Evolutionary conservation across 306 rosid species (phyloP).

Genomic region (Cucurbita maxima): DNA sequence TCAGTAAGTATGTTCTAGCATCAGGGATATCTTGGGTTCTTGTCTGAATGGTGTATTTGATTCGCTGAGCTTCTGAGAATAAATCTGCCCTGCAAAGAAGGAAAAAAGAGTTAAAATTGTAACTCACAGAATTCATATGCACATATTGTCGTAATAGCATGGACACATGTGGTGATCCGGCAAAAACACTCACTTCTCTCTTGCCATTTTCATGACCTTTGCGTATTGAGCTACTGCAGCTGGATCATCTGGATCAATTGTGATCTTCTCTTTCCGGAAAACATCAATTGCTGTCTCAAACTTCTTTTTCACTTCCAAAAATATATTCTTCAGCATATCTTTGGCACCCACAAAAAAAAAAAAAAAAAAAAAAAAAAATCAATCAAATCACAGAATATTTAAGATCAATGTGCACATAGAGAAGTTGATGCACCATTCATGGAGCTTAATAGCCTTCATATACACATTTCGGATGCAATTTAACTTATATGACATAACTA

Average conservation of each 20-base stretch:
- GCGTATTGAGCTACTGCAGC: slow-evolving; percentile 81
- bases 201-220: slow-evolving; percentile 64
- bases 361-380: slow-evolving; percentile 8
- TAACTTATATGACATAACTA: neutral
- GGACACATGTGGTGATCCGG: neutral
- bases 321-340: slow-evolving; percentile 83
- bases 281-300: slow-evolving; percentile 64
- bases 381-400: slow-evolving; percentile 5
- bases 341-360: slow-evolving; percentile 14
- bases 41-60: slow-evolving; percentile 32
- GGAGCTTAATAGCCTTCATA: neutral
- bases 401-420: neutral
- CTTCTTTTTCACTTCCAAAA: slow-evolving; percentile 65
- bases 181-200: slow-evolving; percentile 62
- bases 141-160: neutral
- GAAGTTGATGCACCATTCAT: neutral
- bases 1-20: slow-evolving; percentile 75
- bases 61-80: slow-evolving; percentile 55
- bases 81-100: slow-evolving; percentile 48
- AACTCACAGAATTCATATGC: neutral
- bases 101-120: neutral
- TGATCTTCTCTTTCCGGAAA: slow-evolving; percentile 78
- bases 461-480: neutral
- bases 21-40: slow-evolving; percentile 69
- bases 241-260: slow-evolving; percentile 72